phyloP scores from a whole-genome alignment of 2,329 filamentous ascomycete species.

The Microdochium bolleyi region DNA sequence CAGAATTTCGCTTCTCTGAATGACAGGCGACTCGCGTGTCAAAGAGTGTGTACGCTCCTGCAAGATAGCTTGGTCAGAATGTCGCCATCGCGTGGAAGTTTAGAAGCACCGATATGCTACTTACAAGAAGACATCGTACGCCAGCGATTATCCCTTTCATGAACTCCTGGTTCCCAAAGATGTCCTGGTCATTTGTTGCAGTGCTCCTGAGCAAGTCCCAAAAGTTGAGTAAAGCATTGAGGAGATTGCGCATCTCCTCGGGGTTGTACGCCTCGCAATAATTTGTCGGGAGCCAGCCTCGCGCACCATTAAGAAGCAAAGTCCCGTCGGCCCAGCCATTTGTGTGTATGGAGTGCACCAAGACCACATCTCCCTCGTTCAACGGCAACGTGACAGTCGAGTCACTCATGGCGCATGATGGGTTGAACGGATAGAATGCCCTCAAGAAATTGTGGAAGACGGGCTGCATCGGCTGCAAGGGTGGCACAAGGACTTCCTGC shows the following conservation, averaged over 20 bases:
- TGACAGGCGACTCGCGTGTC: conserved; percentile 68
- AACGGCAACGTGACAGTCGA: conserved; percentile 83
- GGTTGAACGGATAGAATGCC: conserved; percentile 88
- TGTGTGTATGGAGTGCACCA: conserved; percentile 94
- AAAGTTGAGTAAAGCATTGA: conserved; percentile 82
- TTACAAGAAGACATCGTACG: conserved; percentile 79
- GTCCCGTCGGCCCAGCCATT: conserved; percentile 99
- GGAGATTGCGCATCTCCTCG: conserved; percentile 72
- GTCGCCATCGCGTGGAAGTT: not conserved
- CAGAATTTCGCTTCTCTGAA: conserved; percentile 68
- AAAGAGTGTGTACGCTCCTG: conserved; percentile 86
- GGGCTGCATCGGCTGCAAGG: conserved; percentile 40
- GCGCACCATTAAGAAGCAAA: conserved; percentile 71
- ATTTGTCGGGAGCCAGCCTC: conserved; percentile 96
- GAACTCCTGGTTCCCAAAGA: conserved; percentile 87
- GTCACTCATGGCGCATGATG: conserved; percentile 67
- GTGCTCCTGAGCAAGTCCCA: conserved; percentile 85
- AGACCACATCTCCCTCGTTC: conserved; percentile 81
- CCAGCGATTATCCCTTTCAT: conserved; percentile 92
- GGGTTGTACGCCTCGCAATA: conserved; percentile 96
- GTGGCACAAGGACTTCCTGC: conserved; percentile 40
- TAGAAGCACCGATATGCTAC: conserved; percentile 22
- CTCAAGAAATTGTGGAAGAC: conserved; percentile 92
- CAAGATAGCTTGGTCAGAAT: conserved; percentile 7
- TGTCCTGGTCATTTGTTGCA: conserved; percentile 63